Base-by-base conservation (phyloP, 106 monocot species). In the Allium sativum region DNA sequence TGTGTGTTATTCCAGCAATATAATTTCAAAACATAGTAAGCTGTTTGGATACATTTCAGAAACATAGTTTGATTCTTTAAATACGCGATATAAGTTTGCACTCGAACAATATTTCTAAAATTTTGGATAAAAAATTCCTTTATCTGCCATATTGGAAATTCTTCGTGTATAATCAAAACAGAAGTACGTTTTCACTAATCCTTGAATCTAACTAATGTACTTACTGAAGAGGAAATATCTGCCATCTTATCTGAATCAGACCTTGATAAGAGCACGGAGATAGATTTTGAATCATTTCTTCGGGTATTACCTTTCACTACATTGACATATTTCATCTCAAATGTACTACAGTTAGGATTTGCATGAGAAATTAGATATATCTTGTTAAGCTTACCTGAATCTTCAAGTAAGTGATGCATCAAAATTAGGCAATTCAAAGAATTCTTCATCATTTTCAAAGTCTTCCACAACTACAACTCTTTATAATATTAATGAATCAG, bases 271-370 rank as follows among this genome's bases (percentile, higher is more conserved):
- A 60, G 40, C 63, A 66, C 72, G 7, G 79, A 89, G 20, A 70
- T 94, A 22, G 90, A 96, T 20, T 96, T 96, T 21, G 95, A 96
- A 68, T 22, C 77, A 14, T 90, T 96, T 48, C 75, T 96, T 17
- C 81, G 74, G 79, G 82, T 91, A 77, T 52, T 54, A 17, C 52
- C 16, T 52, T 6, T 22, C 8, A 31, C 0, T 31, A 31, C 31
- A 31, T 31, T 31, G 31, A 3, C 1, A 2, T 31, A 31, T 31
- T 31, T 31, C 31, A 3, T 31, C 31, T 31, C 31, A 1, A 5
- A 3, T 31, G 31, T 31, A 31, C 31, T 31, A 31, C 31, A 31
- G 31, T 31, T 31, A 3, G 5, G 15, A 50, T 50, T 50, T 50
- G 48, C 48, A 0, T 3, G 8, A 50, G 48, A 0, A 50, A 50